Base-by-base conservation (phyloP, 129 eudicot genomes). In the Heracleum sosnowskyi region DNA sequence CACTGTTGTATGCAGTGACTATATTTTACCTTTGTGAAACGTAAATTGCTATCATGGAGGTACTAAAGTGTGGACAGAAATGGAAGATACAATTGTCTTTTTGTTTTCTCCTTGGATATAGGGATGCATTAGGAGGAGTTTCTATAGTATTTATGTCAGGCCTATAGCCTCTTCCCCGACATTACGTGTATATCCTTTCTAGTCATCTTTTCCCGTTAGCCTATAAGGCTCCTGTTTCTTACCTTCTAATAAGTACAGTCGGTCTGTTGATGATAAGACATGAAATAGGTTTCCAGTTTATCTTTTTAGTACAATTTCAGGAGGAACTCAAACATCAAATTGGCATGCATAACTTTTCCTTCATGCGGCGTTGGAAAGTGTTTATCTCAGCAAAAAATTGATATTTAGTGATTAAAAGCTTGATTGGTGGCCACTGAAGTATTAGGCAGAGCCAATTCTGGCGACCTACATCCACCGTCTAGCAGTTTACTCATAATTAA, bases 1-100 rank as follows among this genome's bases (percentile, higher is more conserved):
- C 79, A 29, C 79, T 74, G 26, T 60, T 45, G 78, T 60, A 66
- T 80, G 33, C 22, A 26, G 47, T 72, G 76, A 72, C 74, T 37
- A 37, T 37, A 9, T 12, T 64, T 31, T 13, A 28, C 20, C 73
- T 33, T 44, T 46, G 11, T 22, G 9, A 72, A 41, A 72, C 7
- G 1, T 1, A 72, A 40, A 11, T 20, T 75, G 13, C 78, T 53
- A 9, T 36, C 45, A 33, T 47, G 28, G 40, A 28, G 29, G 41
- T 34, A 22, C 11, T 26, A 75, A 46, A 46, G 17, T 72, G 41
- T 31, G 41, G 68, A 47, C 64, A 8, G 41, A 16, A 31, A 36
- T 53, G 63, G 15, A 75, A 75, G 33, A 26, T 46, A 16, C 28
- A 20, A 34, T 3, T 47, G 11, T 24, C 24, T 13, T 45, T 40